phyloP scores from a whole-genome alignment of 257 asterid genomes.

The Coffea canephora region DNA sequence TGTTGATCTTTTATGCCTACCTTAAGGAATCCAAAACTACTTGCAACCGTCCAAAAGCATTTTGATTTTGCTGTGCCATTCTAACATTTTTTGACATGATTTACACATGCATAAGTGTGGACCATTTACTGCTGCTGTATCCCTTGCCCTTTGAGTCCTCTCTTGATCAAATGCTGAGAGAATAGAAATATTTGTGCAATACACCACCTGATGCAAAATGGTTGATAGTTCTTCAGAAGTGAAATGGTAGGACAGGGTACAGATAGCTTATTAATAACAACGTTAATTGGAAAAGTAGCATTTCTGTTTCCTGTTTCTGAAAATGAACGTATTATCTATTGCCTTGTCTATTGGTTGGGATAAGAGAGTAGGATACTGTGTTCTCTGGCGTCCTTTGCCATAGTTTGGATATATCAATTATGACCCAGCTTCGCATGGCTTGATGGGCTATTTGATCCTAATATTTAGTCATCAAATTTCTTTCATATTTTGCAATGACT shows the following conservation, averaged over 20 bases:
- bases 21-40: not conserved
- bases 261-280: not conserved
- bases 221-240: not conserved
- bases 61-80: not conserved
- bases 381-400: not conserved
- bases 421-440: not conserved
- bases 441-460: not conserved
- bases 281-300: not conserved
- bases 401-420: not conserved
- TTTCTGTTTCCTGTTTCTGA: not conserved
- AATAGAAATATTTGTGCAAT: too few species aligned
- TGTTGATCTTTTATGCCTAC: not conserved
- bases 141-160: not conserved
- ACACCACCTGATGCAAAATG: not conserved
- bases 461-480: not conserved
- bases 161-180: not conserved
- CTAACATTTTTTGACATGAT: too few species aligned
- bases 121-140: too few species aligned
- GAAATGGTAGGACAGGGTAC: not conserved
- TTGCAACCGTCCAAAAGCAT: not conserved
- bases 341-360: not conserved
- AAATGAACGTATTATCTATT: not conserved
- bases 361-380: not conserved
- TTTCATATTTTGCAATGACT: not conserved
- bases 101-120: too few species aligned